Evolutionary conservation across 1,284 basidiomycete species (phyloP).

Genomic region (Tilletiopsis washingtonensis): DNA sequence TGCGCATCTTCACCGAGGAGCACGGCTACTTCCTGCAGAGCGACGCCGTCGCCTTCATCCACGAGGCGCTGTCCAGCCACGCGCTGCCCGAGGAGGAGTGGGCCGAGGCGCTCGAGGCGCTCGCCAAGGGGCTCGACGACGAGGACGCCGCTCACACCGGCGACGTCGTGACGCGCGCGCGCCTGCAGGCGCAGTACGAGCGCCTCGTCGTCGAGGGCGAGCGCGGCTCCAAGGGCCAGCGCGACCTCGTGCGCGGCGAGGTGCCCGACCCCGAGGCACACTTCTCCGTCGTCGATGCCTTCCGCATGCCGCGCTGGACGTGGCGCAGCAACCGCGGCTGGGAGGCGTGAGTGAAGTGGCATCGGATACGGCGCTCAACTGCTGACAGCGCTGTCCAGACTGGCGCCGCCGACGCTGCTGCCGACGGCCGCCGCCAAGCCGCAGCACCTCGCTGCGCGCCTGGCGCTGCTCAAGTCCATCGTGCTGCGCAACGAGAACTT

Average conservation of each 20-base stretch:
- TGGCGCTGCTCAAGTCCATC: slow-evolving; percentile 30
- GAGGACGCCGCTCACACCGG: neutral
- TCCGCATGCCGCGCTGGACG: slow-evolving; percentile 92
- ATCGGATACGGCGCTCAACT: neutral
- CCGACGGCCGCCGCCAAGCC: slow-evolving; percentile 23
- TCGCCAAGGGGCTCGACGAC: slow-evolving; percentile 29
- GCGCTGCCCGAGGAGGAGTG: slow-evolving; percentile 25
- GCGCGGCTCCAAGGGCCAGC: too few relatives aligned
- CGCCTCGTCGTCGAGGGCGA: slow-evolving; percentile 17
- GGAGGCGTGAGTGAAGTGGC: slow-evolving; percentile 65
- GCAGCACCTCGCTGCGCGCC: slow-evolving; percentile 25
- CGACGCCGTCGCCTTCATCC: slow-evolving; percentile 40
- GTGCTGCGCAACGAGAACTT: slow-evolving; percentile 45
- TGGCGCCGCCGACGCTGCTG: slow-evolving; percentile 15
- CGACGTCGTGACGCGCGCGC: slow-evolving; percentile 32
- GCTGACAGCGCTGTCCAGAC: too few relatives aligned
- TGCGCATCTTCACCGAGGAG: slow-evolving; percentile 40
- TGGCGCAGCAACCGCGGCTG: too few relatives aligned
- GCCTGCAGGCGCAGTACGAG: slow-evolving; percentile 37
- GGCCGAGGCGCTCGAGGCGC: slow-evolving; percentile 43
- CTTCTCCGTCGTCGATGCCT: slow-evolving; percentile 76
- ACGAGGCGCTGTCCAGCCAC: slow-evolving; percentile 32
- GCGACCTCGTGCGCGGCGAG: slow-evolving; percentile 49
- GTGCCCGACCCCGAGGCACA: slow-evolving; percentile 75
- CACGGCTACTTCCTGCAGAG: slow-evolving; percentile 42